Percentiles rank a stretch among this genome's conserved stretches.
Conservation (phyloP, 1,284 basidiomycete species). For the Abortiporus biennis region DNA sequence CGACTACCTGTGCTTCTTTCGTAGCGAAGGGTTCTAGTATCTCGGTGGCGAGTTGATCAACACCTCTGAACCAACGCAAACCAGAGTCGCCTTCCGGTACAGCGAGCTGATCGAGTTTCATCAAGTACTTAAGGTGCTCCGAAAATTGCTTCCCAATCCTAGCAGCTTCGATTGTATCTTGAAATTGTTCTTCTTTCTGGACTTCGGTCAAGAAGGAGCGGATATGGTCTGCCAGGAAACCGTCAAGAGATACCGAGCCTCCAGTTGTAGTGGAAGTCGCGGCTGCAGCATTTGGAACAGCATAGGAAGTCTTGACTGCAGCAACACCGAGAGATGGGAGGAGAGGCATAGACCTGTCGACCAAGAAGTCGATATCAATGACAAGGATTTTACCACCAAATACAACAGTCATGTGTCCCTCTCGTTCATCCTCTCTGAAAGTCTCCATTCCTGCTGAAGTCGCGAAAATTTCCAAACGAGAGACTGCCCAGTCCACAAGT, state of each 20-base stretch:
- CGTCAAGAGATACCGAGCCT: conserved; percentile 55
- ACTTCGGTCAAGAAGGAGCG: conserved; percentile 53
- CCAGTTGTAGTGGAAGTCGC: conserved; percentile 28
- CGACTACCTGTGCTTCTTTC: conserved; percentile 45
- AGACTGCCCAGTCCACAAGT: conserved; percentile 49
- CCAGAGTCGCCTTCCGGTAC: conserved; percentile 54
- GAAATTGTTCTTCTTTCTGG: conserved; percentile 46
- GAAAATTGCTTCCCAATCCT: conserved; percentile 40
- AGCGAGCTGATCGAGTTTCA: conserved; percentile 62
- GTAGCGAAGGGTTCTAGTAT: conserved; percentile 41
- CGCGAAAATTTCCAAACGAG: conserved; percentile 54
- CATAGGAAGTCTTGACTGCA: conserved; percentile 67
- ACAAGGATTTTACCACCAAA: conserved; percentile 74
- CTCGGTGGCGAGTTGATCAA: conserved; percentile 45
- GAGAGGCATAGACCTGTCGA: conserved; percentile 33
- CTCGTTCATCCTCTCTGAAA: conserved; percentile 52
- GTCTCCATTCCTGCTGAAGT: conserved; percentile 62
- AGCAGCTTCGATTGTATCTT: conserved; percentile 45
- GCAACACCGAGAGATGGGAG: conserved; percentile 37
- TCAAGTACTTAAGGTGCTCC: conserved; percentile 60
- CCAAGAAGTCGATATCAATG: conserved; percentile 60
- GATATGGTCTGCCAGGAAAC: conserved; percentile 49
- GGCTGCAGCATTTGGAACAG: conserved; percentile 44
- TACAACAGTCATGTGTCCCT: conserved; percentile 47
- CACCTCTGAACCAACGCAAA: conserved; percentile 67